Evolutionary conservation across 2,329 filamentous ascomycete species (phyloP).

Genomic region (Clathrospora elynae): DNA sequence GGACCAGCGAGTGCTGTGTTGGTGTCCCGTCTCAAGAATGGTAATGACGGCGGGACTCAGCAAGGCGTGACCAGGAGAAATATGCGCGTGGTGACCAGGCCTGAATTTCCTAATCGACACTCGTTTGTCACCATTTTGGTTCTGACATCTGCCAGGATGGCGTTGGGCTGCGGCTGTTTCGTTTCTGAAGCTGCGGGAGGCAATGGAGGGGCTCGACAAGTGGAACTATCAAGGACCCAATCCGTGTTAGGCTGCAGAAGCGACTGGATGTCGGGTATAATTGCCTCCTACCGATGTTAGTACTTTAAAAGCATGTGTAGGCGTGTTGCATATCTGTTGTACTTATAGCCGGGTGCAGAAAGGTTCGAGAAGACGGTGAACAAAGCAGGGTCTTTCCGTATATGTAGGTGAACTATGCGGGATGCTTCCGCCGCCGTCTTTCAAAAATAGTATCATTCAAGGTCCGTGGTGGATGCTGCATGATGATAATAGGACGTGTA

Average conservation of each 20-base stretch:
- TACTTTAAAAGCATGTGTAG: slow-evolving; percentile 12
- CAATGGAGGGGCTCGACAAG: slow-evolving; percentile 36
- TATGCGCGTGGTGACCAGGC: slow-evolving; percentile 26
- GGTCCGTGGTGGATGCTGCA: slow-evolving; percentile 14
- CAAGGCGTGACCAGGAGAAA: slow-evolving; percentile 25
- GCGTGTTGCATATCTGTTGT: slow-evolving; percentile 7
- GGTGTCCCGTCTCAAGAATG: slow-evolving; percentile 24
- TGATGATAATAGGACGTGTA: slow-evolving; percentile 12
- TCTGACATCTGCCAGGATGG: slow-evolving; percentile 23
- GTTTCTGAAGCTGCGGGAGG: slow-evolving; percentile 28
- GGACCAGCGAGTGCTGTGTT: slow-evolving; percentile 24
- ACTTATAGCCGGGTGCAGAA: slow-evolving; percentile 19
- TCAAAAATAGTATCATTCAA: slow-evolving; percentile 37
- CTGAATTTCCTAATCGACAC: slow-evolving; percentile 36
- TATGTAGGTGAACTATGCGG: slow-evolving; percentile 23
- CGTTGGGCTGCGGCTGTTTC: slow-evolving; percentile 32
- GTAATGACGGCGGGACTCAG: slow-evolving; percentile 33
- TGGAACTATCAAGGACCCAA: slow-evolving; percentile 44
- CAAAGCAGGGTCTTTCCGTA: slow-evolving; percentile 16
- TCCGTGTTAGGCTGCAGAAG: slow-evolving; percentile 39
- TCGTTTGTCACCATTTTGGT: slow-evolving; percentile 37
- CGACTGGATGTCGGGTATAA: slow-evolving; percentile 25
- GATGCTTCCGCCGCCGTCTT: slow-evolving; percentile 13
- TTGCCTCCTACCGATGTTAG: slow-evolving; percentile 28
- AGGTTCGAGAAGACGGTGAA: slow-evolving; percentile 19